phyloP scores from a whole-genome alignment of 805 yeast species.

The Candida silvatica region DNA sequence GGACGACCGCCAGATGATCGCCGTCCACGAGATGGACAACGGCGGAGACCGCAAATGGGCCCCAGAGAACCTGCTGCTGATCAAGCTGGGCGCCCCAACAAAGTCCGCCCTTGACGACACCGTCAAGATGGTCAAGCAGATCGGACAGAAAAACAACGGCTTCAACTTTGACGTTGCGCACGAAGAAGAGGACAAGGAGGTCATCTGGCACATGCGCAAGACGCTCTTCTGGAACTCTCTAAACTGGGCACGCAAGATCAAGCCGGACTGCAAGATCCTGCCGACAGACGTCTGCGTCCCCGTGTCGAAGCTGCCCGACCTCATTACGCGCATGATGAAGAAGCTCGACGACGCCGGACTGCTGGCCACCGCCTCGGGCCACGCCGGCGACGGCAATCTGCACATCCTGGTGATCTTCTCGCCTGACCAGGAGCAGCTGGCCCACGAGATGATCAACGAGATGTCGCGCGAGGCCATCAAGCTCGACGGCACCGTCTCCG shows the following conservation, averaged over 20 bases:
- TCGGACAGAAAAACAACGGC: conserved; percentile 46
- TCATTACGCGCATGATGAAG: conserved; percentile 51
- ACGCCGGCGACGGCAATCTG: conserved; percentile 80
- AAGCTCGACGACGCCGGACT: conserved; percentile 48
- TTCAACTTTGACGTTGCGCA: conserved; percentile 53
- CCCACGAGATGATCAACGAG: conserved; percentile 41
- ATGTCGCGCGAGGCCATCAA: conserved; percentile 61
- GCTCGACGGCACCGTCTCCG: conserved; percentile 78
- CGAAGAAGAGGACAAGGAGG: conserved; percentile 53
- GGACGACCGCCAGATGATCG: conserved; percentile 65
- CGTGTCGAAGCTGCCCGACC: conserved; percentile 53
- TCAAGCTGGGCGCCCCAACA: conserved; percentile 54
- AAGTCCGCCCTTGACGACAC: conserved; percentile 30
- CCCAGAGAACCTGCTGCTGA: conserved; percentile 33
- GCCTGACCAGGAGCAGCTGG: conserved; percentile 37
- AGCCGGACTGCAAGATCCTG: conserved; percentile 42
- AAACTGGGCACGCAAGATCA: conserved; percentile 49
- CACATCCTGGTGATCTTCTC: conserved; percentile 59
- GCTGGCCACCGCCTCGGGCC: conserved; percentile 59
- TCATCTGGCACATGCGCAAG: conserved; percentile 71
- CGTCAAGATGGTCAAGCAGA: conserved; percentile 35
- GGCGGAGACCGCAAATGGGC: conserved; percentile 23
- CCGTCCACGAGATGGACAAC: conserved; percentile 44
- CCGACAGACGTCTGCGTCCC: conserved; percentile 86
- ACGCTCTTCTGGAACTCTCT: conserved; percentile 58